Base-by-base conservation (phyloP, 768 basidiomycete species). In the Kwoniella sp. region DNA sequence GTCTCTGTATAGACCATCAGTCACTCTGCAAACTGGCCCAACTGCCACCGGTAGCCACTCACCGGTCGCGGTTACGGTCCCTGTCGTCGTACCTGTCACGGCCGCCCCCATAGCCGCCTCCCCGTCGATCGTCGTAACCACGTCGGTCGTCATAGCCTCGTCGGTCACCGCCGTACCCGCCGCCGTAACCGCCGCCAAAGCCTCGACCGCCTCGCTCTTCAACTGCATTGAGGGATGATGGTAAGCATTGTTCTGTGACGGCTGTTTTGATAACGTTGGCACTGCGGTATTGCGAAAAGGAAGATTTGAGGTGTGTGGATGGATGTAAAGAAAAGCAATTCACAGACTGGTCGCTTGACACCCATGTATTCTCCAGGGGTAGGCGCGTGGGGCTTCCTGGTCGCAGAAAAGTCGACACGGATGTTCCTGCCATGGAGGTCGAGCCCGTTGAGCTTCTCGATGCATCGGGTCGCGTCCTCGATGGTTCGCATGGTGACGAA, bases 301-400 rank as follows among this genome's bases (percentile, higher is more conserved):
- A 27, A 27, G 23, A 34, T n/a, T n/a, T n/a, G n/a, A n/a, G n/a
- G n/a, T n/a, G n/a, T 25, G 17, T 23, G 19, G 22, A 22, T 27
- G 14, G 3, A 29, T 34, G 44, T 5, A 45, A n/a, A 52, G 44
- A 45, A 27, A 43, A 28, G 20, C 5, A 25, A 57, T 54, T 53
- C 40, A 62, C 60, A 20, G 28, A 65, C 29, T 25, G 69, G 69
- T 38, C 67, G 49, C 53, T 60, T 63, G 61, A 88, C 86, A 11
- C 93, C 90, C 88, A 93, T 93, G 75, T 96, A 99, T 77, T 95
- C 89, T 56, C 93, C 93, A 3, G 93, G 93, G 9, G 93, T 99
- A 8, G 95, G 89, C 12, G 87, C 85, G 75, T 99, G 93, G 22
- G 93, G 89, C 39, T 88, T 83, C 57, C 87, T 84, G 9, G 93